Evolutionary conservation across 1,284 basidiomycete species (phyloP).

Genomic region (Fomitopsis pinicola): DNA sequence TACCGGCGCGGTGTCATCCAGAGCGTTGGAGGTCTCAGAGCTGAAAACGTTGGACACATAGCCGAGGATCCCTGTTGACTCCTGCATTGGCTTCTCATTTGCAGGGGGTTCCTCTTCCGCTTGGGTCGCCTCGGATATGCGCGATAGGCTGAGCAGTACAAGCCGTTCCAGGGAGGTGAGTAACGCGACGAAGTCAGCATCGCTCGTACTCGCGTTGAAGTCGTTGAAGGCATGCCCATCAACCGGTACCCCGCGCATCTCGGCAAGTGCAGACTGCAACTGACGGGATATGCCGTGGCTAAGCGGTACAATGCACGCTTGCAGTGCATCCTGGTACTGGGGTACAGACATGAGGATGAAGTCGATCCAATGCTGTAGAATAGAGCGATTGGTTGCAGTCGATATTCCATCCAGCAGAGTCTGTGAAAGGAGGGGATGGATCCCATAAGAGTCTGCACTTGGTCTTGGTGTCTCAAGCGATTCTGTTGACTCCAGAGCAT

Average conservation of each 20-base stretch:
- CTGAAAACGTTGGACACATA: conserved; percentile 80
- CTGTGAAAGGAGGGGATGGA: conserved; percentile 72
- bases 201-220: conserved; percentile 52
- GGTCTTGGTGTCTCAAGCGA: conserved; percentile 14
- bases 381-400: conserved; percentile 62
- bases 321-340: conserved; percentile 71
- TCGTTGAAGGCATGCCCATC: conserved; percentile 34
- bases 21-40: conserved; percentile 44
- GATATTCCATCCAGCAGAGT: conserved; percentile 81
- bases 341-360: conserved; percentile 90
- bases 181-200: conserved; percentile 82
- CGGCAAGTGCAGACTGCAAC: conserved; percentile 54
- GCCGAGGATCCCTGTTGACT: conserved; percentile 68
- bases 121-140: conserved; percentile 44
- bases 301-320: conserved; percentile 70
- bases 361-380: conserved; percentile 95
- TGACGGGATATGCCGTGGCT: conserved; percentile 81
- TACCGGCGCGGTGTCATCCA: conserved; percentile 58
- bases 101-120: conserved; percentile 53
- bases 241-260: conserved; percentile 45
- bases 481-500: conserved; percentile 16
- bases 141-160: conserved; percentile 59
- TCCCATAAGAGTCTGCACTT: conserved; percentile 34
- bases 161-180: conserved; percentile 82
- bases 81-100: conserved; percentile 48